These are phyloP conservation scores for Penicillium riverlandense DNA, from an alignment of 495 filamentous ascomycete genomes.

Conservation along the genomic window DNA sequence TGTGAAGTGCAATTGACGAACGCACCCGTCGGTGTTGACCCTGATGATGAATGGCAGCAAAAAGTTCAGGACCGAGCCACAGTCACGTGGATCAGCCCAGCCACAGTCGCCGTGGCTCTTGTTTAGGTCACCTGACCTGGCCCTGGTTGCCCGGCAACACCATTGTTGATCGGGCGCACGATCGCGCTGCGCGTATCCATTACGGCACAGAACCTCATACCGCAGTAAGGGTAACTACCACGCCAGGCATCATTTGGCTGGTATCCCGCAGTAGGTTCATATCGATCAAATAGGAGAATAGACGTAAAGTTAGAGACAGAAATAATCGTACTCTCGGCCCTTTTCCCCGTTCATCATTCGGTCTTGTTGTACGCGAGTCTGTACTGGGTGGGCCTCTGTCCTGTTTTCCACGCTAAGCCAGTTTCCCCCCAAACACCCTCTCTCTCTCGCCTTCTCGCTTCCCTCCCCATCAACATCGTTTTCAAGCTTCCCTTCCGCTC, in stretches of 20 bases:
- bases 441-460: constrained; percentile 36
- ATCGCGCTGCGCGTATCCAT: no score
- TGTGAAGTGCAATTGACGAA: not conserved
- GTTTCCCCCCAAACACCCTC: constrained; percentile 45
- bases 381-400: constrained; percentile 29
- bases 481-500: constrained; percentile 29
- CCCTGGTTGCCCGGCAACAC: constrained; percentile 11
- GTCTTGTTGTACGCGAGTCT: constrained; percentile 26
- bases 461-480: constrained; percentile 27
- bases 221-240: no score
- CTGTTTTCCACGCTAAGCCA: constrained; percentile 38
- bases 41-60: constrained; percentile 2
- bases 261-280: no score
- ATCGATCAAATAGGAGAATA: no score
- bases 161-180: constrained; percentile 4
- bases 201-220: no score
- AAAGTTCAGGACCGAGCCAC: constrained; percentile 9
- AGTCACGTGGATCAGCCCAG: constrained; percentile 6
- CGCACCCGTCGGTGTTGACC: no score
- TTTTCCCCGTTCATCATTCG: constrained; percentile 9
- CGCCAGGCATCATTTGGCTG: no score
- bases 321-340: not conserved
- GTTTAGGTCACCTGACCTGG: not conserved
- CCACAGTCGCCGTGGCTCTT: no score
- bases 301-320: not conserved